Conservation (phyloP, 2,329 filamentous ascomycete genomes). For the Xylaria sp. region DNA sequence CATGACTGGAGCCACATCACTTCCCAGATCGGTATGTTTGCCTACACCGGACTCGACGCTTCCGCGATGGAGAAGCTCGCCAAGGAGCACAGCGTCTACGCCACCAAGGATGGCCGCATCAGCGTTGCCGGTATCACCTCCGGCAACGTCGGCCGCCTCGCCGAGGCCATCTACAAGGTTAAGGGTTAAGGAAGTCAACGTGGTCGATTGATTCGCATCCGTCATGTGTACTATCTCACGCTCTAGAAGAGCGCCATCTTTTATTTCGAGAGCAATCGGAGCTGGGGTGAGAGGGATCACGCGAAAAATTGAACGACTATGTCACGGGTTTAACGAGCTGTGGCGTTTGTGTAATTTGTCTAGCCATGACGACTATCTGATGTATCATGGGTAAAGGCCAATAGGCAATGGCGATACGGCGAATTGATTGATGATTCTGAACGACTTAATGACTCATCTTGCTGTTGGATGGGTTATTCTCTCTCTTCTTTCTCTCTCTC, state of each 20-base stretch:
- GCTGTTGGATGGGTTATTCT: background rate
- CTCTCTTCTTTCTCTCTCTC: background rate
- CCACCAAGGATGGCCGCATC: slow-evolving; percentile 86
- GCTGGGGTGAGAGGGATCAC: background rate
- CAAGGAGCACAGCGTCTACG: slow-evolving; percentile 96
- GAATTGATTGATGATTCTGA: background rate
- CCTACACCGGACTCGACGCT: slow-evolving; percentile 87
- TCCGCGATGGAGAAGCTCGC: slow-evolving; percentile 89
- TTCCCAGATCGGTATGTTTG: slow-evolving; percentile 98
- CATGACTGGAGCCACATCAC: slow-evolving; percentile 99
- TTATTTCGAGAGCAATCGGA: background rate
- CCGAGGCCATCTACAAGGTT: slow-evolving; percentile 79
- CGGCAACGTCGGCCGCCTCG: slow-evolving; percentile 72
- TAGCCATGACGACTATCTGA: background rate
- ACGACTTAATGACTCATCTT: background rate
- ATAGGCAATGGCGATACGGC: background rate
- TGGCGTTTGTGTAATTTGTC: background rate
- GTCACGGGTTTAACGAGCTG: background rate
- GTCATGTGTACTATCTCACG: slow-evolving; percentile 12
- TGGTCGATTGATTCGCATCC: background rate
- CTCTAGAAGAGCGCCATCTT: slow-evolving; percentile 8
- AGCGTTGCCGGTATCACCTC: slow-evolving; percentile 79
- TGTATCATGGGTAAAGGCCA: background rate
- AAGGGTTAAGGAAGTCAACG: slow-evolving; percentile 49
- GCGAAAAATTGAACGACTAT: background rate